Percentiles rank a stretch among this genome's conserved stretches.
Evolutionary conservation across 495 filamentous ascomycete species (phyloP).

Genomic region (Polyplosphaeria fusca): DNA sequence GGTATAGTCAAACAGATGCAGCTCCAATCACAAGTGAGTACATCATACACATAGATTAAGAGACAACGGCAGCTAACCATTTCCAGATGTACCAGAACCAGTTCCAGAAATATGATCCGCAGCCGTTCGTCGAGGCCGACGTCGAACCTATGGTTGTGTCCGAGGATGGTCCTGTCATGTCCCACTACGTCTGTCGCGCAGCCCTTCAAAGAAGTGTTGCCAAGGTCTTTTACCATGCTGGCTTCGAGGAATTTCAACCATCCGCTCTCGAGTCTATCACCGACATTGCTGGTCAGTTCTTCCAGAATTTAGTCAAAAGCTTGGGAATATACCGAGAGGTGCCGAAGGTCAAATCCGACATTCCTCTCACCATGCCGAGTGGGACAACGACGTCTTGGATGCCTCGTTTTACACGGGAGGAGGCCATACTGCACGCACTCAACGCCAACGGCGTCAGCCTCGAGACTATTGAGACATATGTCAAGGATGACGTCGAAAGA

Average conservation of each 20-base stretch:
- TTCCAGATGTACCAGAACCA: constrained; percentile 91
- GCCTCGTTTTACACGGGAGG: constrained; percentile 70
- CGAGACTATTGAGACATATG: constrained; percentile 79
- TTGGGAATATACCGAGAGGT: constrained; percentile 78
- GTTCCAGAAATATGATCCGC: constrained; percentile 93
- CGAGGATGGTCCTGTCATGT: constrained; percentile 82
- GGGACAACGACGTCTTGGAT: constrained; percentile 49
- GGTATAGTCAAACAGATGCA: constrained; percentile 99
- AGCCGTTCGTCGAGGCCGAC: constrained; percentile 84
- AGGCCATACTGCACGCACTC: constrained; percentile 82
- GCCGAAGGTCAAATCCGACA: constrained; percentile 56
- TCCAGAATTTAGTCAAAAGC: constrained; percentile 74
- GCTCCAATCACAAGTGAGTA: constrained; percentile 91
- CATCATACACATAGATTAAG: neutral
- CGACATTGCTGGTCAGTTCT: constrained; percentile 86
- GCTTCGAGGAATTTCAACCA: constrained; percentile 96
- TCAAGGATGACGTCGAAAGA: constrained; percentile 91
- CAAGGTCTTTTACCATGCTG: constrained; percentile 93
- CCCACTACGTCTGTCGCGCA: constrained; percentile 71
- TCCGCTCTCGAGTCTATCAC: constrained; percentile 88
- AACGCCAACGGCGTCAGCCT: constrained; percentile 76
- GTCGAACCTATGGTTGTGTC: constrained; percentile 79
- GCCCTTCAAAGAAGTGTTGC: constrained; percentile 86
- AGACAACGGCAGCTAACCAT: neutral
- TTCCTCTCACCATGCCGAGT: constrained; percentile 46